Base-by-base conservation (phyloP, 371 early-diverging fungal genomes). In the Mucor indicus region DNA sequence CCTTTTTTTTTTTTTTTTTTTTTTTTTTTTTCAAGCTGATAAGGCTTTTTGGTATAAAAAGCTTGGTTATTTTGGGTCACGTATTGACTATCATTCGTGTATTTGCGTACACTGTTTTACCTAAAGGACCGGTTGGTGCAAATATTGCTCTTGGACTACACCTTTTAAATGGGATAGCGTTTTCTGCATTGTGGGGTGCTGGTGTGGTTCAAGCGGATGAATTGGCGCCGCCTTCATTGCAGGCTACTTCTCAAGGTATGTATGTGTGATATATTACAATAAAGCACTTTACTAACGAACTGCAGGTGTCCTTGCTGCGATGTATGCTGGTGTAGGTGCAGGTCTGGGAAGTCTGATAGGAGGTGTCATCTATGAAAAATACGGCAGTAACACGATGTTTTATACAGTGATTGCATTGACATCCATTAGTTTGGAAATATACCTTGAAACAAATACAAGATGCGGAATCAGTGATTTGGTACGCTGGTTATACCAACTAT, bases 181-280 rank as follows among this genome's bases (percentile, higher is more conserved):
- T 76, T 39, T 76, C 77, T 15, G 72, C 77, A 0, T 42, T 76
- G 7, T 76, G 77, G 77, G 73, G 77, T 29, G 77, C 77, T 17
- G 77, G 77, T 30, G 77, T 76, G 2, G 77, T 76, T 4, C 72
- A 76, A 44, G 77, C 77, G 1, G 77, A 76, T 47, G 77, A 72
- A 37, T 41, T 76, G 10, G 68, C 77, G 1, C 73, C 77, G 19
- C 72, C 77, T 9, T 67, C 70, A 16, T 46, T 76, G 36, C 76
- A 76, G 47, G 76, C 76, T n/a, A 76, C 76, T 20, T 76, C 76
- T 3, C 76, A 76, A 64, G 76, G 35, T 33, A 15, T 11, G n/a
- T 9, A 9, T n/a, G n/a, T n/a, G n/a, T n/a, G n/a, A n/a, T n/a
- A 48, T 42, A 11, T 22, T 7, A 19, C n/a, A 6, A 27, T 17